phyloP scores from a whole-genome alignment of 495 filamentous ascomycete genomes.

The Chaetomium cochliodes region DNA sequence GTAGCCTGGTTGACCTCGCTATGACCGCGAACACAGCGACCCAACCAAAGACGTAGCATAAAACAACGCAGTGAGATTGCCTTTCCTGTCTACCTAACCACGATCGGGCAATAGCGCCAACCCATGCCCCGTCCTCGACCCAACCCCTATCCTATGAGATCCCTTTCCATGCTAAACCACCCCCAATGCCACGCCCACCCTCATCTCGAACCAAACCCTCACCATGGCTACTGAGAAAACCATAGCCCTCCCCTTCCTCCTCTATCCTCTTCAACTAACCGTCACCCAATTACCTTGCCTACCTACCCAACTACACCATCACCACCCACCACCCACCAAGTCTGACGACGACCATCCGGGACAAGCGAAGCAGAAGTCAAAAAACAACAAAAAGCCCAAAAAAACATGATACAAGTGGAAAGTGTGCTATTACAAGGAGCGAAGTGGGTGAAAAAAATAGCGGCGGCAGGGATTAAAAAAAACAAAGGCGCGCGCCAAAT shows the following conservation, averaged over 20 bases:
- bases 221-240: too few species aligned
- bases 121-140: not conserved
- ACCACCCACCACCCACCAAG: not conserved
- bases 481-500: constrained; percentile 13
- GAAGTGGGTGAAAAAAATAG: constrained; percentile 19
- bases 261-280: not conserved
- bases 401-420: constrained; percentile 31
- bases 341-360: constrained; percentile 14
- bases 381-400: constrained; percentile 19
- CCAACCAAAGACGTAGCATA: not conserved
- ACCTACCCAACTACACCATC: not conserved
- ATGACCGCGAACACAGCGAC: not conserved
- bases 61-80: not conserved
- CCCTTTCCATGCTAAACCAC: constrained; percentile 2
- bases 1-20: too few species aligned
- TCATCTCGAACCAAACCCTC: not conserved
- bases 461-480: constrained; percentile 14
- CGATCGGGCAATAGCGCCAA: not conserved
- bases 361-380: constrained; percentile 13
- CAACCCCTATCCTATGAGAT: not conserved
- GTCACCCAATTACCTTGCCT: not conserved
- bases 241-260: not conserved
- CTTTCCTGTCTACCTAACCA: constrained; percentile 6
- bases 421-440: constrained; percentile 31
- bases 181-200: not conserved